These are phyloP conservation scores for Talaromyces sp. DNA, from an alignment of 2,329 filamentous ascomycete species.

Conservation along the genomic window DNA sequence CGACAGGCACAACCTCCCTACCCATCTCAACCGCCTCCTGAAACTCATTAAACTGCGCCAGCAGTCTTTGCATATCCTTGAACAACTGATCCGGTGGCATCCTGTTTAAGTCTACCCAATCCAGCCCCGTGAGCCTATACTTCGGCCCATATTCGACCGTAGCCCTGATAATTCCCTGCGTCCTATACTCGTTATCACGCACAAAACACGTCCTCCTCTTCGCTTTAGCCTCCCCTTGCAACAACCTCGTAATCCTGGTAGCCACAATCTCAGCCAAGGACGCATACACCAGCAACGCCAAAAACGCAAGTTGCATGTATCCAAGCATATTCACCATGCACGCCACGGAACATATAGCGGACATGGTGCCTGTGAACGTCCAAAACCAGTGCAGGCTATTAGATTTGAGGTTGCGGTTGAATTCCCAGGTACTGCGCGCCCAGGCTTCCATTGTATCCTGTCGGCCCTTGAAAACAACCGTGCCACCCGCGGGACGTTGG, in stretches of 20 bases:
- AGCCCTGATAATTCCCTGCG: slow-evolving; percentile 22
- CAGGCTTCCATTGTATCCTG: slow-evolving; percentile 29
- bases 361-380: slow-evolving; percentile 27
- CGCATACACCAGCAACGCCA: slow-evolving; percentile 28
- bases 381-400: slow-evolving; percentile 30
- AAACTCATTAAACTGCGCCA: slow-evolving; percentile 20
- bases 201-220: slow-evolving; percentile 14
- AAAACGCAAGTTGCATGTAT: slow-evolving; percentile 29
- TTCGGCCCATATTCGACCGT: slow-evolving; percentile 21
- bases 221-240: slow-evolving; percentile 24
- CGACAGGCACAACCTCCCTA: not conserved
- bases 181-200: slow-evolving; percentile 19
- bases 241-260: slow-evolving; percentile 26
- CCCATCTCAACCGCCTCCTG: slow-evolving; percentile 19
- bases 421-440: slow-evolving; percentile 32
- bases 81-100: slow-evolving; percentile 24
- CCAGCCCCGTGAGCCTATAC: slow-evolving; percentile 22
- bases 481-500: slow-evolving; percentile 31
- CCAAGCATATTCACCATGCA: slow-evolving; percentile 37
- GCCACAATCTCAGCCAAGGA: slow-evolving; percentile 30
- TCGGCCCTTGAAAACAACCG: slow-evolving; percentile 32
- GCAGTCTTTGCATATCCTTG: slow-evolving; percentile 23
- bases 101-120: slow-evolving; percentile 26
- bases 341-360: slow-evolving; percentile 29
- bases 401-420: slow-evolving; percentile 20